Percentiles rank a stretch among this genome's conserved stretches.
phyloP scores from a whole-genome alignment of 148 eudicot genomes.

The Spergularia marina region DNA sequence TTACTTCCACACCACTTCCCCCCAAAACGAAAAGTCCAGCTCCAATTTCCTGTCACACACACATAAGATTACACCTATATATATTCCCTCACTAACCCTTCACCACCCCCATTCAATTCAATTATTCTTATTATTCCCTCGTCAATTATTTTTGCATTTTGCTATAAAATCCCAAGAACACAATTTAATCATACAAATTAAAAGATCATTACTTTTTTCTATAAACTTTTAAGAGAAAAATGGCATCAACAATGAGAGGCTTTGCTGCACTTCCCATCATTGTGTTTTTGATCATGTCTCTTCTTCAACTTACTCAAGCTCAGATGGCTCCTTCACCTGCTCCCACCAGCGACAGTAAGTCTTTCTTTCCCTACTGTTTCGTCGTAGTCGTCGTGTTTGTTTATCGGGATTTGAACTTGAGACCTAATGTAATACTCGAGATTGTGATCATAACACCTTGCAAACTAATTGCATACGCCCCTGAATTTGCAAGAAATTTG shows the following conservation, averaged over 20 bases:
- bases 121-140: background rate
- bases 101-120: conserved; percentile 5
- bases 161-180: no score
- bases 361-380: no score
- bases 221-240: conserved; percentile 4
- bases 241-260: conserved; percentile 15
- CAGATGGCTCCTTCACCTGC: conserved; percentile 46
- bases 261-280: conserved; percentile 31
- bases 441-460: no score
- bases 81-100: background rate
- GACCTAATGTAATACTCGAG: background rate
- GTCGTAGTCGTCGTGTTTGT: background rate
- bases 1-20: conserved; percentile 18
- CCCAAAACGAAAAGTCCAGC: background rate
- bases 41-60: conserved; percentile 7
- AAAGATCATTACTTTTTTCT: background rate
- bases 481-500: background rate
- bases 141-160: background rate
- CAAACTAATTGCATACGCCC: no score
- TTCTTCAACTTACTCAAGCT: conserved; percentile 29
- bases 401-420: background rate
- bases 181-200: background rate
- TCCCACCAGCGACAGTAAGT: conserved; percentile 39
- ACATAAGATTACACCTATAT: background rate
- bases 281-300: conserved; percentile 27